Evolutionary conservation across 192 early-diverging fungal genomes (phyloP).

Genomic region (Coemansia umbellata): DNA sequence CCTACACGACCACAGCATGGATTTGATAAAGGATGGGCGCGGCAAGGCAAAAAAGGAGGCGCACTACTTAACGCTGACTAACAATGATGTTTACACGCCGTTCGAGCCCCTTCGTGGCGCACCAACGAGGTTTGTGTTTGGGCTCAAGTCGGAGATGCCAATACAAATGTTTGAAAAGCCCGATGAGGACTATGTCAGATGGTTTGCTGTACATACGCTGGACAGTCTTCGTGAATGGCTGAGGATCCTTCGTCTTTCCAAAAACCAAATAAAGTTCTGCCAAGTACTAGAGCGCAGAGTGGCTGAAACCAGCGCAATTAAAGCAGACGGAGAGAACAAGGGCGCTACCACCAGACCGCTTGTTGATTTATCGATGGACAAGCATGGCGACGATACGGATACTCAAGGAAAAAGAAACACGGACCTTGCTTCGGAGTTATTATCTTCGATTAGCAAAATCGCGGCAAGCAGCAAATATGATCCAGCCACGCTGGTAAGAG

Average conservation of each 20-base stretch:
- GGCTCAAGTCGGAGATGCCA: constrained; percentile 74
- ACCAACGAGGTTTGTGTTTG: constrained; percentile 80
- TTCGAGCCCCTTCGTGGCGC: constrained; percentile 62
- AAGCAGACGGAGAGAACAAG: constrained; percentile 6
- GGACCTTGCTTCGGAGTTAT: constrained; percentile 26
- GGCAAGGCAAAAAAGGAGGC: constrained; percentile 33
- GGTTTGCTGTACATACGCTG: constrained; percentile 42
- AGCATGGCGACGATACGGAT: constrained; percentile 14
- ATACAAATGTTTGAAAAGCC: constrained; percentile 78
- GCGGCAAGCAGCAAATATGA: constrained; percentile 30
- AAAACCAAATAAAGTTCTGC: constrained; percentile 48
- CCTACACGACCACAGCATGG: constrained; percentile 46
- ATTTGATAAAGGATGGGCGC: constrained; percentile 27
- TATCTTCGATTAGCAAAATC: constrained; percentile 25
- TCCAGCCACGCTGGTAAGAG: constrained; percentile 26
- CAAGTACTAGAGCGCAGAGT: constrained; percentile 39
- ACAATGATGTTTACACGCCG: constrained; percentile 83
- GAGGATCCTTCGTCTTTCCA: constrained; percentile 33
- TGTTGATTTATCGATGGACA: constrained; percentile 29
- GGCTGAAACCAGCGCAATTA: constrained; percentile 16
- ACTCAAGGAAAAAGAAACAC: constrained; percentile 8
- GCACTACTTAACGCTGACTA: constrained; percentile 54
- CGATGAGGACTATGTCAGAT: constrained; percentile 73
- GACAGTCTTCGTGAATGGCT: constrained; percentile 45
- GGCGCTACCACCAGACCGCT: constrained; percentile 24